Base-by-base conservation (phyloP, 2,329 filamentous ascomycete genomes). In the Cladophialophora bantiana region DNA sequence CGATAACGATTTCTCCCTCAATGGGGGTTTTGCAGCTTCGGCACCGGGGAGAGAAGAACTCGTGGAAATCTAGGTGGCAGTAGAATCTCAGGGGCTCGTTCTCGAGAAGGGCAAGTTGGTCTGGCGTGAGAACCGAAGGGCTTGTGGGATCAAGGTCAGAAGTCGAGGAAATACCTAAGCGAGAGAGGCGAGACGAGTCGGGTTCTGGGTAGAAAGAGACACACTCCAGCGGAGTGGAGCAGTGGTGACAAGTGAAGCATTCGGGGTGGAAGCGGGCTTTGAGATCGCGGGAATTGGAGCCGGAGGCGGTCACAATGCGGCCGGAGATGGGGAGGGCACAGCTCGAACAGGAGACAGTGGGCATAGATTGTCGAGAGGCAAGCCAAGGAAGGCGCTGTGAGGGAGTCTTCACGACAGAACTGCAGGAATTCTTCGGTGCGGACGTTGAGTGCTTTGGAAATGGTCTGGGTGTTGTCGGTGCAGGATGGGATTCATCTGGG, bases 21-120 rank as follows among this genome's bases (percentile, higher is more conserved):
- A 99, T 99, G 3, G 95, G 94, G 7, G 95, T 99, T 78, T 91
- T 93, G 86, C 95, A 99, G 78, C 92, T 93, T 81, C 95, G 95
- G 85, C 95, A 99, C 50, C 93, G 89, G 4, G 95, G 95, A 36
- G 91, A 93, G 79, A 92, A 99, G 62, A 91, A 83, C 80, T 99
- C 95, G 78, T 99, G 95, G 87, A 94, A 99, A 82, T 99, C 95
- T n/a, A 99, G 86, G 77, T 98, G 94, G 80, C 95, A 99, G 82
- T 91, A 99, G 85, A 98, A 98, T 10, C 94, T 89, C 54, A 92
- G 81, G 10, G 88, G 84, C 42, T 94, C 90, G 50, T 90, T 89
- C 15, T 55, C 42, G 15, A 62, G 50, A 34, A 48, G 26, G 4
- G n/a, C 13, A 4, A 35, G 26, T 13, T 56, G 35, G 9, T 62